Evolutionary conservation across 1,284 basidiomycete genomes (phyloP).

Genomic region (Moesziomyces parantarcticus): DNA sequence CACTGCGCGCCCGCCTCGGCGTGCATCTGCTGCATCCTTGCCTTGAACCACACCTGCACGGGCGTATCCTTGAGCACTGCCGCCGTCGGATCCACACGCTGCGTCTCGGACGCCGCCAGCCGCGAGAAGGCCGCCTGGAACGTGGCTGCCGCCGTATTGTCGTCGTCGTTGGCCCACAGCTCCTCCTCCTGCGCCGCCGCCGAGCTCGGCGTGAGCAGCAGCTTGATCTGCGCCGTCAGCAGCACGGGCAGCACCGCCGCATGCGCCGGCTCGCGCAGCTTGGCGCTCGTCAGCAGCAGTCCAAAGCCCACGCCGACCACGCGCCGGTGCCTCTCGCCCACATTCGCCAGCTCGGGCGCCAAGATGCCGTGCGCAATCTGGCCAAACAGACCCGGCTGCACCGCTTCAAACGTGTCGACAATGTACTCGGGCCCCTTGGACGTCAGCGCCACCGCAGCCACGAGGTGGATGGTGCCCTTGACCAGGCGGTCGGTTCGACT

Average conservation of each 20-base stretch:
- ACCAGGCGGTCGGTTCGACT: conserved; percentile 91
- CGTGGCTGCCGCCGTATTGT: conserved; percentile 72
- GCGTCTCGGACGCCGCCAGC: conserved; percentile 77
- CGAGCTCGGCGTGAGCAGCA: conserved; percentile 78
- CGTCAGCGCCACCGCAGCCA: conserved; percentile 70
- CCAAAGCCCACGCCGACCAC: conserved; percentile 85
- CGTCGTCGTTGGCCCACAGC: conserved; percentile 88
- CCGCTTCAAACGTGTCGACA: conserved; percentile 80
- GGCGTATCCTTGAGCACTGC: not conserved
- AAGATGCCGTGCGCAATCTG: conserved; percentile 84
- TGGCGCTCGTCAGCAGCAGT: conserved; percentile 74
- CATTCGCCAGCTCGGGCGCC: conserved; percentile 82
- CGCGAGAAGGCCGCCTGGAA: conserved; percentile 94
- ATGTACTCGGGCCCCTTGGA: conserved; percentile 76
- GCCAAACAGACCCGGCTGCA: conserved; percentile 85
- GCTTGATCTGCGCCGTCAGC: conserved; percentile 73
- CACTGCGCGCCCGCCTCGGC: conserved; percentile 11
- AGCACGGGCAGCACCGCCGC: conserved; percentile 57
- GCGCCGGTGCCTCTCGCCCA: conserved; percentile 83
- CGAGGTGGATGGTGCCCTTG: conserved; percentile 83
- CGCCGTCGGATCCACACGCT: conserved; percentile 5
- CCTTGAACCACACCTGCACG: conserved; percentile 19
- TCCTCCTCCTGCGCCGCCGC: conserved; percentile 74
- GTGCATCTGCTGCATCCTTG: not conserved
- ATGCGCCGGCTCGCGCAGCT: conserved; percentile 76